Percentiles rank a stretch among this genome's conserved stretches.
Evolutionary conservation across 31 red algal genomes (phyloP).

Genomic region (Pterothamnion heteromorphum): DNA sequence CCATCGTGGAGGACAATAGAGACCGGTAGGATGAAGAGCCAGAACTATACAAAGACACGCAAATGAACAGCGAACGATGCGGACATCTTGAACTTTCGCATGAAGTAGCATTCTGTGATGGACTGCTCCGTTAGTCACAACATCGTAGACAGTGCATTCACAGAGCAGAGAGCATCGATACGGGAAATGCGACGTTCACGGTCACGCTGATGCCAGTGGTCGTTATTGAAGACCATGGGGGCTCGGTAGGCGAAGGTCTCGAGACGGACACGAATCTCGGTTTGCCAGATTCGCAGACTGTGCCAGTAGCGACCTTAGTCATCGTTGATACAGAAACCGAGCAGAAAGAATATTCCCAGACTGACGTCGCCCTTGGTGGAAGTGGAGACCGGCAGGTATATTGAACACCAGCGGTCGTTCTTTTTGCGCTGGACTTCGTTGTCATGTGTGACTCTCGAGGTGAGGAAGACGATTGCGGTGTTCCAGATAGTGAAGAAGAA

Average conservation of each 20-base stretch:
- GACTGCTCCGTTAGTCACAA: too few species aligned
- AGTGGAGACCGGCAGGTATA: slow-evolving; percentile 51
- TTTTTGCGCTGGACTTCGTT: not conserved
- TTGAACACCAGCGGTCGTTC: slow-evolving; percentile 66
- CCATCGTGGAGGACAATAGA: slow-evolving; percentile 40
- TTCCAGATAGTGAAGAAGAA: slow-evolving; percentile 17
- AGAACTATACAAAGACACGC: slow-evolving; percentile 33
- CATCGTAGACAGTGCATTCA: slow-evolving; percentile 18
- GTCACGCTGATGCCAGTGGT: slow-evolving; percentile 50
- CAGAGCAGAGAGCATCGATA: slow-evolving; percentile 5
- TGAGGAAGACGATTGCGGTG: slow-evolving; percentile 50
- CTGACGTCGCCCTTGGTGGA: slow-evolving; percentile 34
- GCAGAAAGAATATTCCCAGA: slow-evolving; percentile 53
- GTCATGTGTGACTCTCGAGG: slow-evolving; percentile 38
- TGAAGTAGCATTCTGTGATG: slow-evolving; percentile 41
- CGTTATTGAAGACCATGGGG: not conserved
- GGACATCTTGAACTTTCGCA: slow-evolving; percentile 40
- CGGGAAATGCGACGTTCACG: slow-evolving; percentile 51
- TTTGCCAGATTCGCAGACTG: slow-evolving; percentile 46
- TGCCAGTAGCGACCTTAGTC: slow-evolving; percentile 51
- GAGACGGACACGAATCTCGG: slow-evolving; percentile 1
- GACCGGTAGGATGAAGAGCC: slow-evolving; percentile 47
- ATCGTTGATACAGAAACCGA: slow-evolving; percentile 63
- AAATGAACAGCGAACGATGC: slow-evolving; percentile 52
- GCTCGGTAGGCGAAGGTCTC: slow-evolving; percentile 45